These are phyloP conservation scores for Bolboschoenoplectus hybrid DNA, from an alignment of 202 grass and related monocot species.

Conservation along the genomic window DNA sequence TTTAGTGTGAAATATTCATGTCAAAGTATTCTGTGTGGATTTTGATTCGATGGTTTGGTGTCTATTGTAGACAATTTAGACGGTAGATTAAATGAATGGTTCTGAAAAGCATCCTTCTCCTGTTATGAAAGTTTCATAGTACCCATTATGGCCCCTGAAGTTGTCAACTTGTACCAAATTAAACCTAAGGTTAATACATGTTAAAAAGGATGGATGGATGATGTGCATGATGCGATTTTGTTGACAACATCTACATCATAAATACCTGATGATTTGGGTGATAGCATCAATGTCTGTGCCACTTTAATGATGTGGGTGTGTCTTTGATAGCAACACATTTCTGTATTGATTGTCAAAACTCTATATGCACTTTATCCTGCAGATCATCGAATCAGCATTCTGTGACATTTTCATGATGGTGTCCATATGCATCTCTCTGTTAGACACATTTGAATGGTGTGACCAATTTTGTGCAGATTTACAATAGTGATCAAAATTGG, in stretches of 20 bases:
- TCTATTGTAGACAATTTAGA: not conserved
- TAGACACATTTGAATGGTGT: not conserved
- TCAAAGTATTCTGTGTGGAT: not conserved
- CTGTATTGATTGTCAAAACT: not conserved
- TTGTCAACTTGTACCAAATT: not conserved
- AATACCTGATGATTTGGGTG: not conserved
- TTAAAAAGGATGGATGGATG: not conserved
- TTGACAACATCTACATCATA: not conserved
- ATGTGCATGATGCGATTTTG: not conserved
- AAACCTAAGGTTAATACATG: not conserved
- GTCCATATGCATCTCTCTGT: not conserved
- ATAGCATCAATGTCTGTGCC: not conserved
- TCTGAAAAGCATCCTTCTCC: not conserved
- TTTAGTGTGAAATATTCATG: not conserved
- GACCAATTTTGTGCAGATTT: not conserved
- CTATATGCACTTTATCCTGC: not conserved
- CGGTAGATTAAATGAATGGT: not conserved
- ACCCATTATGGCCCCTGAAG: not conserved
- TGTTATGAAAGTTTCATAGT: not conserved
- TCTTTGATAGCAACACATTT: not conserved
- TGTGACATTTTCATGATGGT: not conserved
- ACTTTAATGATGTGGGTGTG: not conserved
- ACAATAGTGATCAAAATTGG: not conserved
- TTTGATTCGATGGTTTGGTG: not conserved
- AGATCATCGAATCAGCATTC: not conserved